Base-by-base conservation (phyloP, 1,139 yeast genomes). In the Candida sanyaensis region DNA sequence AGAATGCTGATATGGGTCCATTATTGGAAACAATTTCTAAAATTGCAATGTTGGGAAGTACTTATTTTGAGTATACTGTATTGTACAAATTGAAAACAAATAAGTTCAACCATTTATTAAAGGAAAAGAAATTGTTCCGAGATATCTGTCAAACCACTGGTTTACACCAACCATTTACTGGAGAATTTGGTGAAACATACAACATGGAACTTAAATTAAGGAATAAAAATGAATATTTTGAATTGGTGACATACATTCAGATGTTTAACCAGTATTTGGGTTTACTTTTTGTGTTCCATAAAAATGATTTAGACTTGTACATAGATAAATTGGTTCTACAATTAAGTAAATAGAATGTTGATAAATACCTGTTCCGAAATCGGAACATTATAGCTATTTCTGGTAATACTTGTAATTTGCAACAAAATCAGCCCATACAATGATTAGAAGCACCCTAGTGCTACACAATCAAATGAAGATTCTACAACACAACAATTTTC, bases 251-350 rank as follows among this genome's bases (percentile, higher is more conserved):
- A 3, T 34, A 47, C 27, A 27, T 42, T n/a, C 49, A 45, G 26
- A 33, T 55, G 17, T 65, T 64, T 48, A 53, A 55, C 42, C 69
- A 65, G 47, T 62, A 58, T 42, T 42, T 64, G 30, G 67, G 66
- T 1, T 51, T 58, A 9, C 43, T 63, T 26, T 50, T 46, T 9
- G 44, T 42, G 32, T 42, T 44, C 24, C 54, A 59, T 36, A 44
- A 49, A 4, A 32, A 38, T 1, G 37, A 39, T 24, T 49, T 55
- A 10, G 56, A 55, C 21, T 24, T 41, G 44, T 41, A 41, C 21
- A 41, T 41, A 41, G 44, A 41, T 13, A 34, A 26, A 26, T 17
- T 41, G 9, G 32, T 34, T 6, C 7, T 8, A 13, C 26, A 26
- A 11, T 10, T 41, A 26, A 41, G 26, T 17, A 30, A 27, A 31